Percentiles rank a stretch among this genome's conserved stretches.
phyloP scores from a whole-genome alignment of 768 basidiomycete species.

The Suillus spraguei region DNA sequence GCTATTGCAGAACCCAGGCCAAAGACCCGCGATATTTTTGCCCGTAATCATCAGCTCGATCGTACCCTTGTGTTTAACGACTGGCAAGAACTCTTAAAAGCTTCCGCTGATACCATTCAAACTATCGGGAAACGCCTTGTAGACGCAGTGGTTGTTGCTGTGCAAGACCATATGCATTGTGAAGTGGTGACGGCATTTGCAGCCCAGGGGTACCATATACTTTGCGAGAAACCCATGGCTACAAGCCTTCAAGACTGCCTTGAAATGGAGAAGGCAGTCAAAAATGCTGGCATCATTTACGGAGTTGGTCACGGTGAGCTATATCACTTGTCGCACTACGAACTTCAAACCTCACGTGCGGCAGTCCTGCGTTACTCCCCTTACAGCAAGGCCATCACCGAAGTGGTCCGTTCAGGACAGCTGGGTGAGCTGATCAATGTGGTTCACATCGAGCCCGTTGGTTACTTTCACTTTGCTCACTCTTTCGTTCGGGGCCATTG shows the following conservation, averaged over 20 bases:
- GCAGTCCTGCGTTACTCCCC: conserved; percentile 88
- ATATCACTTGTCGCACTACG: neutral
- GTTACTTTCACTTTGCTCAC: conserved; percentile 88
- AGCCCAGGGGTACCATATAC: conserved; percentile 81
- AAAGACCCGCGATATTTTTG: conserved; percentile 61
- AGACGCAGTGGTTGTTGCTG: conserved; percentile 80
- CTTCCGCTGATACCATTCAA: conserved; percentile 66
- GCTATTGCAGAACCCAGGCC: conserved; percentile 85
- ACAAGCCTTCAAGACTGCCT: conserved; percentile 73
- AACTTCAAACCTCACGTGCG: conserved; percentile 1
- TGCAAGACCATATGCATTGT: conserved; percentile 79
- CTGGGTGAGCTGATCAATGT: conserved; percentile 82
- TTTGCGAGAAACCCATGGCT: conserved; percentile 95
- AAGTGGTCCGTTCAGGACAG: conserved; percentile 66
- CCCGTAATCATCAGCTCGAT: conserved; percentile 59
- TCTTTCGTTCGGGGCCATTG: conserved; percentile 88
- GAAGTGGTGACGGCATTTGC: conserved; percentile 77
- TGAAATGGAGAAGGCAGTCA: conserved; percentile 71
- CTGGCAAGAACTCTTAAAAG: conserved; percentile 71
- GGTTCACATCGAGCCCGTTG: conserved; percentile 85
- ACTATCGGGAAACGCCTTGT: conserved; percentile 72
- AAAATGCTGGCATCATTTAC: conserved; percentile 72
- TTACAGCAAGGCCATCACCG: conserved; percentile 70
- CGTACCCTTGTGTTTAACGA: conserved; percentile 67
- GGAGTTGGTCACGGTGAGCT: conserved; percentile 82